Conservation (phyloP, 805 yeast species). For the Dipodascus albidus region DNA sequence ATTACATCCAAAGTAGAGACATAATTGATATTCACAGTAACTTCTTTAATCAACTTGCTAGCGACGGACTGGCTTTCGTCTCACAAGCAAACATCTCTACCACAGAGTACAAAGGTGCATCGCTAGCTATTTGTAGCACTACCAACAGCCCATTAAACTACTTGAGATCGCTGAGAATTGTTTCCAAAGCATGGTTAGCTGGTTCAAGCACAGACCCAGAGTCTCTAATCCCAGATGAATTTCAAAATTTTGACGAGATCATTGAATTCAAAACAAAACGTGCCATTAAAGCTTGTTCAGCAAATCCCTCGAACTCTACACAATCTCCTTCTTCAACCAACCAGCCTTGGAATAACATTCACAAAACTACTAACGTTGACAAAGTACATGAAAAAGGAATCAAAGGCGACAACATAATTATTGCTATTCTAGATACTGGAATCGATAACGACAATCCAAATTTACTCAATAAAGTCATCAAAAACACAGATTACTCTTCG, state of each 20-base stretch:
- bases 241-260: no score
- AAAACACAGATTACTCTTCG: slow-evolving; percentile 11
- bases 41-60: background rate
- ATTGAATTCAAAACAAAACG: no score
- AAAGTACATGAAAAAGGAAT: slow-evolving; percentile 10
- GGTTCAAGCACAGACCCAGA: background rate
- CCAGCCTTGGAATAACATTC: slow-evolving; percentile 1
- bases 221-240: background rate
- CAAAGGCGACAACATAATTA: slow-evolving; percentile 10
- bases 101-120: background rate
- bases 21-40: background rate
- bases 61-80: background rate
- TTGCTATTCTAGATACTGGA: slow-evolving; percentile 8
- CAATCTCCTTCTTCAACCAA: background rate
- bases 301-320: background rate
- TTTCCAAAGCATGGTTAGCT: background rate
- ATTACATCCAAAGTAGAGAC: background rate
- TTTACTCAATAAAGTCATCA: slow-evolving; percentile 12
- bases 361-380: slow-evolving; percentile 14
- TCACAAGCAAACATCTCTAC: background rate
- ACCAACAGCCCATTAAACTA: background rate
- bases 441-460: slow-evolving; percentile 10
- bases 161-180: background rate
- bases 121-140: background rate
- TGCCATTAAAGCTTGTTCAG: background rate